A percentile compares a stretch with the other conserved stretches of the same genome.
These are phyloP conservation scores for Boletus tylopilopsis DNA, from an alignment of 768 basidiomycete genomes.

Conservation along the genomic window DNA sequence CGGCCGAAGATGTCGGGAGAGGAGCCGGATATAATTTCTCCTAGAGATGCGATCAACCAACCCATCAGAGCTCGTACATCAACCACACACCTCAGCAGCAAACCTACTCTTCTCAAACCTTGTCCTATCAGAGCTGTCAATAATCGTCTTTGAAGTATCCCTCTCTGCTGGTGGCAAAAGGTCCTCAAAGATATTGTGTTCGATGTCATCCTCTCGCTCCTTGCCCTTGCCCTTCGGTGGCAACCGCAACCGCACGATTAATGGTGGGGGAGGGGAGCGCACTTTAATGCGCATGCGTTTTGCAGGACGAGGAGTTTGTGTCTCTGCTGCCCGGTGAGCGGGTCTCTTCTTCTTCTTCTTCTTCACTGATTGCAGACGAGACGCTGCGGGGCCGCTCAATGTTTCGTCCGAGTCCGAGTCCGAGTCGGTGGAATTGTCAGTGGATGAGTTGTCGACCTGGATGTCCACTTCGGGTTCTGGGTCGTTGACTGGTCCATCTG, in stretches of 20 bases:
- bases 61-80: background rate
- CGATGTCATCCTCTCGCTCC: slow-evolving; percentile 61
- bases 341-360: slow-evolving; percentile 32
- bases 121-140: slow-evolving; percentile 56
- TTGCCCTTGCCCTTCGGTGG: slow-evolving; percentile 65
- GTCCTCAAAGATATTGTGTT: slow-evolving; percentile 77
- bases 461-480: slow-evolving; percentile 27
- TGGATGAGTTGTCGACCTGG: slow-evolving; percentile 36
- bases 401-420: slow-evolving; percentile 27
- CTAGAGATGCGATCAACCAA: slow-evolving; percentile 30
- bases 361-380: slow-evolving; percentile 19
- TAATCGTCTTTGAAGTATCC: slow-evolving; percentile 66
- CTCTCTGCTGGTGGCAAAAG: slow-evolving; percentile 66
- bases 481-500: slow-evolving; percentile 30
- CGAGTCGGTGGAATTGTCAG: slow-evolving; percentile 31
- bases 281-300: slow-evolving; percentile 50
- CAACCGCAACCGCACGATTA: slow-evolving; percentile 51
- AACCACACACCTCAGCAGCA: slow-evolving; percentile 64
- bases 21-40: slow-evolving; percentile 47
- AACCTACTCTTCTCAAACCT: slow-evolving; percentile 70
- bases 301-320: slow-evolving; percentile 28
- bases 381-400: slow-evolving; percentile 12
- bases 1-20: slow-evolving; percentile 28
- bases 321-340: slow-evolving; percentile 21
- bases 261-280: slow-evolving; percentile 32